Evolutionary conservation across 2,329 filamentous ascomycete species (phyloP).

Genomic region (Niveomyces coronatus): DNA sequence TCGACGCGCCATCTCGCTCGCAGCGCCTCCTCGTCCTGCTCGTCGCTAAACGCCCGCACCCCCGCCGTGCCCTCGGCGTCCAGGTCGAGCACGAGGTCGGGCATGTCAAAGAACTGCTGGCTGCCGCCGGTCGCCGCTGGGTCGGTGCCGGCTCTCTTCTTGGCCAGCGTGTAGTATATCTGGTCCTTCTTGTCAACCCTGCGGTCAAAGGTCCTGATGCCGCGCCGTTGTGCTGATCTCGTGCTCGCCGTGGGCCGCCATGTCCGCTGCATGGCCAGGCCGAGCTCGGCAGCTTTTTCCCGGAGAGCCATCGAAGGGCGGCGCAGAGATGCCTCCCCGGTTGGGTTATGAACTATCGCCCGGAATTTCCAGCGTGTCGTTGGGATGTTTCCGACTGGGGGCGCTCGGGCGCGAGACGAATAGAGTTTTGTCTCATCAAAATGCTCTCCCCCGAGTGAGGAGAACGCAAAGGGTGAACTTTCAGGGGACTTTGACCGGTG

Average conservation of each 20-base stretch:
- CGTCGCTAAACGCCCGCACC: conserved; percentile 32
- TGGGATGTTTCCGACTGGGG: neutral
- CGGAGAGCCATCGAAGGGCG: too few relatives aligned
- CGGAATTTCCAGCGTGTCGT: neutral
- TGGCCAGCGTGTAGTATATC: conserved; percentile 19
- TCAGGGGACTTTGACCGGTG: conserved; percentile 1
- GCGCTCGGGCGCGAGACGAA: neutral
- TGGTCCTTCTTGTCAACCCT: conserved; percentile 13
- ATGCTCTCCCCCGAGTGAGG: neutral
- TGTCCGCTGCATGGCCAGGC: conserved; percentile 3
- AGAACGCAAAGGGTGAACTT: neutral
- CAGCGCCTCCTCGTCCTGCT: conserved; percentile 25
- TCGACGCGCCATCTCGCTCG: conserved; percentile 19
- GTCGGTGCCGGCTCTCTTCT: conserved; percentile 10
- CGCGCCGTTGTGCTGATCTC: conserved; percentile 7
- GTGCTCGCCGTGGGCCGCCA: conserved; percentile 7
- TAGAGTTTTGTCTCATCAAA: conserved; percentile 7
- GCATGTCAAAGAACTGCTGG: conserved; percentile 29
- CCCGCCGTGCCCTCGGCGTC: conserved; percentile 35
- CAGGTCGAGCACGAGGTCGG: conserved; percentile 38
- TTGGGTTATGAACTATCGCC: neutral
- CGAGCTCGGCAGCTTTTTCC: conserved; percentile 1
- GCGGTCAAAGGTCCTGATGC: conserved; percentile 10
- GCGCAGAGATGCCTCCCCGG: neutral
- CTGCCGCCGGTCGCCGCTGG: neutral